A percentile compares a stretch with the other conserved stretches of the same genome.
phyloP scores from a whole-genome alignment of 306 rosid species.

The Echinosophora koreensis region DNA sequence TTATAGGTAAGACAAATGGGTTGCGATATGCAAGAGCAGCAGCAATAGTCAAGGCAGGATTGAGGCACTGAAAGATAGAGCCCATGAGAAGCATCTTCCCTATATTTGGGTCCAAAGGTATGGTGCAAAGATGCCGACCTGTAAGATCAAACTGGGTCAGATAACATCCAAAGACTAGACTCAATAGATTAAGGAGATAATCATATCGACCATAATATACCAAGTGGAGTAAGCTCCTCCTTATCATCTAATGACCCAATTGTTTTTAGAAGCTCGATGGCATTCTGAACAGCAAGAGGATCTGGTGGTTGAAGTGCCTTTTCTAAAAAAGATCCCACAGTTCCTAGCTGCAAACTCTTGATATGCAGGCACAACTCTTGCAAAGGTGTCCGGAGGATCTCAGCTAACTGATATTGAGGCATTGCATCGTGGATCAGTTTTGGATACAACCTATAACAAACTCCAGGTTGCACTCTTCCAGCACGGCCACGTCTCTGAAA shows the following conservation, averaged over 20 bases:
- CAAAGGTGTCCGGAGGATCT: conserved; percentile 93
- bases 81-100: conserved; percentile 99
- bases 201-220: conserved; percentile 53
- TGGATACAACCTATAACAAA: conserved; percentile 90
- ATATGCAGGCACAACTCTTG: conserved; percentile 98
- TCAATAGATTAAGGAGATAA: conserved; percentile 38
- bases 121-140: conserved; percentile 90
- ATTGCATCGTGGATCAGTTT: conserved; percentile 85
- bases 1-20: conserved; percentile 90
- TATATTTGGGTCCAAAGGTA: conserved; percentile 98
- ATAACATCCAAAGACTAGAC: conserved; percentile 42
- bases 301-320: conserved; percentile 99
- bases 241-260: conserved; percentile 85
- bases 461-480: conserved; percentile 98
- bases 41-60: conserved; percentile 94
- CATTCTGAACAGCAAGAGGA: conserved; percentile 91
- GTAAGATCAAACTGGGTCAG: conserved; percentile 44
- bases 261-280: conserved; percentile 92
- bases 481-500: conserved; percentile 98
- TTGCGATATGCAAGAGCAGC: conserved; percentile 95
- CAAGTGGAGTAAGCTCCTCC: conserved; percentile 96
- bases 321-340: conserved; percentile 84
- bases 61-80: conserved; percentile 94
- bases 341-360: conserved; percentile 94
- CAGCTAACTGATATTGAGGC: conserved; percentile 93